phyloP scores from a whole-genome alignment of 202 grass and related monocot genomes.

The Zoysia matrella region DNA sequence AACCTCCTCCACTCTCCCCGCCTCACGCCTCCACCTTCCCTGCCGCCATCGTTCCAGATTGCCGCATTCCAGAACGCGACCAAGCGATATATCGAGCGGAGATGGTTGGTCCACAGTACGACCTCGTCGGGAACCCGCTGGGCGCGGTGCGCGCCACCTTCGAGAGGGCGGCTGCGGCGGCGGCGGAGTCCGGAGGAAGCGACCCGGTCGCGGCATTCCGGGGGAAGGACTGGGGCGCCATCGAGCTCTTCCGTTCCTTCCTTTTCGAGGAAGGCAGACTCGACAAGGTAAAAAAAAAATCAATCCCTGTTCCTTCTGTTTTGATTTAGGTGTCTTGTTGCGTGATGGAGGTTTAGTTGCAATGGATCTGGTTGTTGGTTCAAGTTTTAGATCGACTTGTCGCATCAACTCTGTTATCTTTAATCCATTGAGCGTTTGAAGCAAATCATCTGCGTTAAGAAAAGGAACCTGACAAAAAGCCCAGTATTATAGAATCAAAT shows the following conservation, averaged over 20 bases:
- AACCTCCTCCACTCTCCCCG: neutral
- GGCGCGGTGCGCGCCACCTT: conserved; percentile 87
- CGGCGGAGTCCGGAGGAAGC: conserved; percentile 44
- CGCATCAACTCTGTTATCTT: neutral
- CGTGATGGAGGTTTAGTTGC: neutral
- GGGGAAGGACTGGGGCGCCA: conserved; percentile 82
- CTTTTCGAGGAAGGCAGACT: conserved; percentile 82
- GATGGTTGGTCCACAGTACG: conserved; percentile 89
- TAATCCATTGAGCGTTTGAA: neutral
- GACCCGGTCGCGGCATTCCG: conserved; percentile 77
- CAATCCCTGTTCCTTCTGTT: neutral
- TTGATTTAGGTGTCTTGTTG: neutral
- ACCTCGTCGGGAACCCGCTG: conserved; percentile 83
- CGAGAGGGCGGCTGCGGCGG: conserved; percentile 65
- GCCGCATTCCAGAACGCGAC: neutral
- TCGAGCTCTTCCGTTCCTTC: conserved; percentile 80
- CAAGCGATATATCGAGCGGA: neutral
- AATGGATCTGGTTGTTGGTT: neutral
- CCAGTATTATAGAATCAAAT: neutral
- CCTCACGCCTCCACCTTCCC: neutral
- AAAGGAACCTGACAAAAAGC: neutral
- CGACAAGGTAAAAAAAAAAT: conserved; percentile 44
- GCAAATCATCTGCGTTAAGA: too few relatives aligned
- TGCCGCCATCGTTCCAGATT: conserved; percentile 21
- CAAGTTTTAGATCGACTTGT: neutral